Percentiles rank a stretch among this genome's conserved stretches.
These are phyloP conservation scores for Paecilomyces dactylethromorphus DNA, from an alignment of 2,329 filamentous ascomycete genomes.

Conservation along the genomic window DNA sequence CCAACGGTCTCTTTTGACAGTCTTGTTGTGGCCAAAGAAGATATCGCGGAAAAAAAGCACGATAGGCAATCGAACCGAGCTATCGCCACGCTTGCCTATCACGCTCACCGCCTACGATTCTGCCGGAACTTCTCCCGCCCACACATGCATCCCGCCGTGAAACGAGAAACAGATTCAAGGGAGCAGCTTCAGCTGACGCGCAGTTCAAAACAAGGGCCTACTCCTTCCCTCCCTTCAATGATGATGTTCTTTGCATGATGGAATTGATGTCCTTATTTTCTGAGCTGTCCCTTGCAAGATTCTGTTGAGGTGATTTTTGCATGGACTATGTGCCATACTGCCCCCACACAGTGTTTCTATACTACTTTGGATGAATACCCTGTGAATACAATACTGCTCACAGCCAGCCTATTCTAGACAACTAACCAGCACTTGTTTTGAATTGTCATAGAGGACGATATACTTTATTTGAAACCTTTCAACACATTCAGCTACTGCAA, in stretches of 20 bases:
- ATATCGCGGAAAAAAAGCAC: conserved; percentile 13
- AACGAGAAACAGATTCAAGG: not conserved
- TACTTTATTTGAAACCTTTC: not conserved
- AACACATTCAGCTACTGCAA: conserved; percentile 3
- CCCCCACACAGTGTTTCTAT: not conserved
- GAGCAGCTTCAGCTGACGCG: not conserved
- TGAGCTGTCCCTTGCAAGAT: not conserved
- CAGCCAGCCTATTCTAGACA: not conserved
- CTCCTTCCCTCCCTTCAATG: not conserved
- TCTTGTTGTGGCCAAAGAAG: not conserved
- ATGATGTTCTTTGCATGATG: not conserved
- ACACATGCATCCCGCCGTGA: not conserved
- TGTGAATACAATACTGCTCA: not conserved
- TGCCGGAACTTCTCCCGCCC: not conserved
- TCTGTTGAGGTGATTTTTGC: not conserved
- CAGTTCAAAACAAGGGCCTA: not conserved
- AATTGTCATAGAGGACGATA: not conserved
- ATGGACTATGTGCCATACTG: not conserved
- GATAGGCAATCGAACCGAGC: conserved; percentile 26
- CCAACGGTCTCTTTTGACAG: not conserved
- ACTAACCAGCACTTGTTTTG: not conserved
- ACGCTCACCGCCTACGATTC: conserved; percentile 5
- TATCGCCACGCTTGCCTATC: conserved; percentile 19
- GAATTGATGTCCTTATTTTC: not conserved
- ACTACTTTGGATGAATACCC: not conserved